phyloP scores from a whole-genome alignment of 768 basidiomycete species.

The Chalciporus chontae region DNA sequence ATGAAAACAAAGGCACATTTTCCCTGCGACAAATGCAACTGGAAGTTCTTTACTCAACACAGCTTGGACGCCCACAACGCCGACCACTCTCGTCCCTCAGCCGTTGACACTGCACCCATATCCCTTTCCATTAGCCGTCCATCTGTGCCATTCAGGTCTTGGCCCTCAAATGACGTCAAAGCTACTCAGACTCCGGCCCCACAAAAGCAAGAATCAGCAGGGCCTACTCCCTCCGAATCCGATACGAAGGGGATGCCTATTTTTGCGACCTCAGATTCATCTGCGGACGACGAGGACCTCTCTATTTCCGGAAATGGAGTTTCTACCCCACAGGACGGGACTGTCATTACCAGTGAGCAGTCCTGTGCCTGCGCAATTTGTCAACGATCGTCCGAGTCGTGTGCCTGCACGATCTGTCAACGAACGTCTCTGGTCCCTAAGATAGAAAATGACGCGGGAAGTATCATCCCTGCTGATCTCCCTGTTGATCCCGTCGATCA shows the following conservation, averaged over 20 bases:
- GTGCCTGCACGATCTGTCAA: slow-evolving; percentile 1
- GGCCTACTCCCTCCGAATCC: background rate
- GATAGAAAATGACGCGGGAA: background rate
- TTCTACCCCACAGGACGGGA: background rate
- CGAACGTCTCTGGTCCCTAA: background rate
- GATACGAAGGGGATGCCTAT: background rate
- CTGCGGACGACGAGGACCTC: slow-evolving; percentile 7
- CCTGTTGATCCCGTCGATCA: background rate
- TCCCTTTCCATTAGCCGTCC: background rate
- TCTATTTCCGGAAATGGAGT: slow-evolving; percentile 2
- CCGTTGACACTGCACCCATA: background rate
- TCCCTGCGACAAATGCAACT: slow-evolving; percentile 6
- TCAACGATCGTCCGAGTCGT: background rate
- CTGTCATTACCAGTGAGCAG: background rate
- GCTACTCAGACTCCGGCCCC: background rate
- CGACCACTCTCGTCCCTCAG: background rate
- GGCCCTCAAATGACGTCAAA: background rate
- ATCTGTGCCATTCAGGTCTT: background rate
- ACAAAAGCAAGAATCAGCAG: background rate
- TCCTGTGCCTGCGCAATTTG: slow-evolving; percentile 4
- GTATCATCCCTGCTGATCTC: slow-evolving; percentile 1
- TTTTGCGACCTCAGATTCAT: slow-evolving; percentile 3
- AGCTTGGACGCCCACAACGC: slow-evolving; percentile 8
- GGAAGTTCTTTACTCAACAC: background rate
- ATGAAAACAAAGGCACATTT: background rate